Percentiles rank a stretch among this genome's conserved stretches.
phyloP scores from a whole-genome alignment of 169 alveolate genomes.

The Sarcocystis neurona region DNA sequence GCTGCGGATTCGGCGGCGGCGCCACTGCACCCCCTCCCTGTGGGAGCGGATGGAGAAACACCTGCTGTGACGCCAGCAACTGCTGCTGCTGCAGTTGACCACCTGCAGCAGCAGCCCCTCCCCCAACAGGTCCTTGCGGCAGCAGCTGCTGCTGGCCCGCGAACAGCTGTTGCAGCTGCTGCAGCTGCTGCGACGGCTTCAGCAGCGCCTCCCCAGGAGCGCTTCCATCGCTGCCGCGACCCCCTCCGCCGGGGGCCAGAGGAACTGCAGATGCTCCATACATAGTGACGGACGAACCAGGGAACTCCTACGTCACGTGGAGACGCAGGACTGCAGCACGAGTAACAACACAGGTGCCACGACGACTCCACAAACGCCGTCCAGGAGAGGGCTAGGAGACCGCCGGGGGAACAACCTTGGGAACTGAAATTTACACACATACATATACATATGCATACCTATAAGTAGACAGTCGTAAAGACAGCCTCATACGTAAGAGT shows the following conservation, averaged over 20 bases:
- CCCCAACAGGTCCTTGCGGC: too few species aligned
- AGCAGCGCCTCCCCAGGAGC: not conserved
- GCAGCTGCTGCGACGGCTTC: constrained; percentile 31
- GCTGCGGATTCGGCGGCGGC: too few species aligned
- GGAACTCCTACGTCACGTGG: too few species aligned
- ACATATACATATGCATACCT: not conserved
- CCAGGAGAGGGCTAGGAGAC: not conserved
- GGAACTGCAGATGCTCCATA: not conserved
- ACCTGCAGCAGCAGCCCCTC: too few species aligned
- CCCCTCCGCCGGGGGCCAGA: not conserved
- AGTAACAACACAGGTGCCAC: not conserved
- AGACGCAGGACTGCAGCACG: too few species aligned
- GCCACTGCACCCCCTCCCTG: too few species aligned
- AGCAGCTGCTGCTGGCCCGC: not conserved
- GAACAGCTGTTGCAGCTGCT: constrained; percentile 36
- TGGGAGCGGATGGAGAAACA: too few species aligned
- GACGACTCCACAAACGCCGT: not conserved
- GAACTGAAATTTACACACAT: too few species aligned
- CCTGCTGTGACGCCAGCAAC: too few species aligned
- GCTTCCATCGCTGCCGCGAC: not conserved
- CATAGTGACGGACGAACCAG: not conserved
- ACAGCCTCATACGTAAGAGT: too few species aligned
- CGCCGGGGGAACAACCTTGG: not conserved
- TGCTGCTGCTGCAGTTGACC: too few species aligned
- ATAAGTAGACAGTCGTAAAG: not conserved